Evolutionary conservation across 345 rosid genomes (phyloP).

Genomic region (Corchorus olitorius): DNA sequence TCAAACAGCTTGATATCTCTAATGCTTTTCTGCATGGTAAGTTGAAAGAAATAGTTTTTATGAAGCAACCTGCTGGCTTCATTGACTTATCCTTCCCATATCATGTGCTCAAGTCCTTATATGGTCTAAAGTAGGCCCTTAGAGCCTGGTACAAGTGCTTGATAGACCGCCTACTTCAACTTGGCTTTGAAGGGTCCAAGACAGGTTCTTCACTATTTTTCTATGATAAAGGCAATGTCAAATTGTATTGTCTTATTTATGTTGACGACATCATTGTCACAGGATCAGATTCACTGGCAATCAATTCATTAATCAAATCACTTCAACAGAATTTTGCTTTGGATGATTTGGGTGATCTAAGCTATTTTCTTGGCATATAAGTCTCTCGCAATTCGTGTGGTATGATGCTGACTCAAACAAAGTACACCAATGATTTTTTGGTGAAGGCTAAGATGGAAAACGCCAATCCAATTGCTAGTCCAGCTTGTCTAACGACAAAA

Average conservation of each 20-base stretch:
- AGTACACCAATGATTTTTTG: not conserved
- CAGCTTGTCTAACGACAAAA: not conserved
- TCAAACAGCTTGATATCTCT: no score
- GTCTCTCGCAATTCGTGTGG: not conserved
- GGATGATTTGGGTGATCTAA: not conserved
- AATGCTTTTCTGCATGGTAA: not conserved
- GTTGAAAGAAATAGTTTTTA: not conserved
- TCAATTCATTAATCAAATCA: not conserved
- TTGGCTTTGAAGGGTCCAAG: not conserved
- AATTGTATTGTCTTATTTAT: not conserved
- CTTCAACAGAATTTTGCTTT: not conserved
- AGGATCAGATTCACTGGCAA: not conserved
- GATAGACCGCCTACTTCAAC: not conserved
- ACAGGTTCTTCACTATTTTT: not conserved
- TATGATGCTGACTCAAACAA: not conserved
- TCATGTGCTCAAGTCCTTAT: not conserved
- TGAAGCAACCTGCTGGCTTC: not conserved
- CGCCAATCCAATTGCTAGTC: not conserved
- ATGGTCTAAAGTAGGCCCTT: not conserved
- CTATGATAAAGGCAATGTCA: not conserved
- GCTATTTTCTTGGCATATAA: not conserved
- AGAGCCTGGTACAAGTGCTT: not conserved
- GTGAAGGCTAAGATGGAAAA: not conserved
- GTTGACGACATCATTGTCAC: not conserved
- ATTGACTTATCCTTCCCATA: not conserved